phyloP scores from a whole-genome alignment of 1,139 yeast genomes.

The Sugiyamaella xylanicola region DNA sequence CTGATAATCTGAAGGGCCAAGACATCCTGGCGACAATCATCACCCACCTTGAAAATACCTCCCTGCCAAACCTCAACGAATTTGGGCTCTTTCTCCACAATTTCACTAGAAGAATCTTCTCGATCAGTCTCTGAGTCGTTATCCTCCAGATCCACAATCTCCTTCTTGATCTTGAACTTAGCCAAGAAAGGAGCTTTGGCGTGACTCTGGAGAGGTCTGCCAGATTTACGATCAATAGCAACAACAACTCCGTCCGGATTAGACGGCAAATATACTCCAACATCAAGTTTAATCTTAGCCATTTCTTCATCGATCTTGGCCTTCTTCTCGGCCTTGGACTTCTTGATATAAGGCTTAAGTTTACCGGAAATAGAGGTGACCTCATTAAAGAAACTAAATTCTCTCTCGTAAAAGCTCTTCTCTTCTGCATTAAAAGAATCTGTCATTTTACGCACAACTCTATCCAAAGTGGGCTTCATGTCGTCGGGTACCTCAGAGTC shows the following conservation, averaged over 20 bases:
- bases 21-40: slow-evolving; percentile 97
- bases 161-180: slow-evolving; percentile 77
- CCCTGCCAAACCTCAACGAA: slow-evolving; percentile 66
- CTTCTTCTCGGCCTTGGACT: slow-evolving; percentile 94
- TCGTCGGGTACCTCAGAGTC: slow-evolving; percentile 73
- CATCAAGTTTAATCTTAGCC: slow-evolving; percentile 72
- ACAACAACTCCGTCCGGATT: slow-evolving; percentile 95
- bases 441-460: slow-evolving; percentile 69
- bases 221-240: slow-evolving; percentile 89
- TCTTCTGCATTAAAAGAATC: slow-evolving; percentile 62
- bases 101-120: slow-evolving; percentile 17
- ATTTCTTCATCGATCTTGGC: slow-evolving; percentile 95
- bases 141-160: slow-evolving; percentile 39
- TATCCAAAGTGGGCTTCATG: slow-evolving; percentile 80
- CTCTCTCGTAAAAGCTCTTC: slow-evolving; percentile 69
- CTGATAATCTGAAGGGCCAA: slow-evolving; percentile 90
- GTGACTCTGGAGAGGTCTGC: slow-evolving; percentile 96
- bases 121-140: slow-evolving; percentile 17
- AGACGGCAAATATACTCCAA: slow-evolving; percentile 91
- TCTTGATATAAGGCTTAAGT: slow-evolving; percentile 89
- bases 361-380: slow-evolving; percentile 94
- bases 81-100: slow-evolving; percentile 23
- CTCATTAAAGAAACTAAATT: slow-evolving; percentile 85
- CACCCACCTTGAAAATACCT: slow-evolving; percentile 98
- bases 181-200: slow-evolving; percentile 99